Evolutionary conservation across 2,329 filamentous ascomycete species (phyloP).

Genomic region (Alternaria conjuncta): DNA sequence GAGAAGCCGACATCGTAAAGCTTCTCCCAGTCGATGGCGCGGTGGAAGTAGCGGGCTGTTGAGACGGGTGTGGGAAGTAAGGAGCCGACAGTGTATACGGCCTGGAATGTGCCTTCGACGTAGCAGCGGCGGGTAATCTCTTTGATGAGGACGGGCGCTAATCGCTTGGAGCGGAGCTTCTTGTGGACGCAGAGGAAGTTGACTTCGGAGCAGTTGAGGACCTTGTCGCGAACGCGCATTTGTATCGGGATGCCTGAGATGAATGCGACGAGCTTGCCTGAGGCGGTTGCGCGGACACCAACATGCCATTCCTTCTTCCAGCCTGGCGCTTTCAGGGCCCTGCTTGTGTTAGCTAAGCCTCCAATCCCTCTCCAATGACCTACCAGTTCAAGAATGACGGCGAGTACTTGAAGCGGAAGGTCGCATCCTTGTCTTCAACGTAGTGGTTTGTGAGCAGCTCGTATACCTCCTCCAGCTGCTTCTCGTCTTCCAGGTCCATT

Average conservation of each 20-base stretch:
- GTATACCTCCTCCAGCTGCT: slow-evolving; percentile 85
- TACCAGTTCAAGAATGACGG: slow-evolving; percentile 87
- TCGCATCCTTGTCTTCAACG: slow-evolving; percentile 94
- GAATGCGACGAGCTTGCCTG: slow-evolving; percentile 88
- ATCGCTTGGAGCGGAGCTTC: slow-evolving; percentile 90
- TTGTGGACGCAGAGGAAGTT: slow-evolving; percentile 99
- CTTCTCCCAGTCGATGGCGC: slow-evolving; percentile 93
- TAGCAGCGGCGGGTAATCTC: slow-evolving; percentile 95
- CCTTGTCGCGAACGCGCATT: slow-evolving; percentile 77
- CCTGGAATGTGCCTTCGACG: slow-evolving; percentile 85
- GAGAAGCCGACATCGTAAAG: slow-evolving; percentile 95
- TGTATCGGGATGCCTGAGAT: slow-evolving; percentile 91
- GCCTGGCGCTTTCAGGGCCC: slow-evolving; percentile 91
- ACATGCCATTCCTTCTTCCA: slow-evolving; percentile 97
- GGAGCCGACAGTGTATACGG: slow-evolving; percentile 92
- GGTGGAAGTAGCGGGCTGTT: slow-evolving; percentile 94
- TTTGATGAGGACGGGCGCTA: slow-evolving; percentile 94
- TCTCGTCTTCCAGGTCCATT: slow-evolving; percentile 80
- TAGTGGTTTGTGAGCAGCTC: slow-evolving; percentile 92
- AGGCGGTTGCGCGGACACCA: slow-evolving; percentile 83
- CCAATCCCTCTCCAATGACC: slow-evolving; percentile 25
- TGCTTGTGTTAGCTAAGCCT: slow-evolving; percentile 45
- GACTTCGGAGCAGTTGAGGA: slow-evolving; percentile 84
- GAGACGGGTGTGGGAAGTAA: slow-evolving; percentile 90
- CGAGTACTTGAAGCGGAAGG: slow-evolving; percentile 98